Conservation (phyloP, 331 rosid genomes). For the Rhamnella rubrinervis region DNA sequence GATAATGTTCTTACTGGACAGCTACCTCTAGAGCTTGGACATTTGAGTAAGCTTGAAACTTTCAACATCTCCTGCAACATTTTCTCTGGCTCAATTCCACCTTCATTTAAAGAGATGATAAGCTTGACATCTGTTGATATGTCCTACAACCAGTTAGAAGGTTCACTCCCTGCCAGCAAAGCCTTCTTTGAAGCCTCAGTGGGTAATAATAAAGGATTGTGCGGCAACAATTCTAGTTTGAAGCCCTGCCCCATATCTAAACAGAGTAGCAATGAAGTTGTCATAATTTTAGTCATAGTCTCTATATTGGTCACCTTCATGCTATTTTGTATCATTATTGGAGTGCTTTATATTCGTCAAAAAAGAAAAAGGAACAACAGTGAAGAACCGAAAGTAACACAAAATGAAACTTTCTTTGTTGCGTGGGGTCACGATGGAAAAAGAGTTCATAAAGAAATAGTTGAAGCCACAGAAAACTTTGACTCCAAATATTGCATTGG, state of each 20-base stretch:
- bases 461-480: constrained; percentile 25
- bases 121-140: constrained; percentile 21
- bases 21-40: constrained; percentile 30
- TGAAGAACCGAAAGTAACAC: too few species aligned
- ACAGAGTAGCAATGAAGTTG: neutral
- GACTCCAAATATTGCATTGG: constrained; percentile 26
- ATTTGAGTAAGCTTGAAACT: constrained; percentile 9
- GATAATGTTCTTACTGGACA: constrained; percentile 11
- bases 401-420: neutral
- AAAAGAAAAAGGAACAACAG: neutral
- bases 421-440: constrained; percentile 7
- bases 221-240: constrained; percentile 22
- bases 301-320: neutral
- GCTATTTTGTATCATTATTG: neutral
- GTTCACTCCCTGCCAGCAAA: constrained; percentile 18
- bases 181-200: neutral
- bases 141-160: constrained; percentile 37
- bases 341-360: neutral
- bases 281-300: neutral
- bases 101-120: constrained; percentile 3
- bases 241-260: constrained; percentile 15
- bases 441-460: constrained; percentile 16
- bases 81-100: constrained; percentile 35
- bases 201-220: constrained; percentile 30
- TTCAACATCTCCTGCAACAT: constrained; percentile 44